These are phyloP conservation scores for Acanthamoeba lugdunensis DNA, from an alignment of 208 protist species.

Conservation along the genomic window DNA sequence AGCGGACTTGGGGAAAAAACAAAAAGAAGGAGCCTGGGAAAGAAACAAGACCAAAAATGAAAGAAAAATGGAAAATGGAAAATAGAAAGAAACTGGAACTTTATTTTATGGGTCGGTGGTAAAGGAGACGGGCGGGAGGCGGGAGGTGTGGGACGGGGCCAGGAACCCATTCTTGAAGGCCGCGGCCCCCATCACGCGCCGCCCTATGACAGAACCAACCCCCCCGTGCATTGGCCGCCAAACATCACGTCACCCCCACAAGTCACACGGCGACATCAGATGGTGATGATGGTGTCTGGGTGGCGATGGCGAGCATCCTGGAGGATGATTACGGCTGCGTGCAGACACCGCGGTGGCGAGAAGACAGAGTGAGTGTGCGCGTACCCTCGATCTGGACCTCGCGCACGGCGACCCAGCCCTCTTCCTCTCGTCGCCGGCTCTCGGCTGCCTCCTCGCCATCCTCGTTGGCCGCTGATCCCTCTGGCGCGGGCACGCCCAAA, in stretches of 20 bases:
- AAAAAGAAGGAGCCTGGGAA: constrained; percentile 1
- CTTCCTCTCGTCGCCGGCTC: background rate
- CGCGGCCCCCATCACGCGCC: background rate
- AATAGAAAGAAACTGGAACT: background rate
- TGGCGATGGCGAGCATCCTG: background rate
- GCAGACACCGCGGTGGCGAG: background rate
- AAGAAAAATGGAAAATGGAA: constrained; percentile 1
- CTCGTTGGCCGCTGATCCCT: background rate
- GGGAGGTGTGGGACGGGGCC: background rate
- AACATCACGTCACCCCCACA: background rate
- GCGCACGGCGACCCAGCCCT: background rate
- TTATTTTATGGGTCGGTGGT: too few species aligned
- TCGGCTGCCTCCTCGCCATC: background rate
- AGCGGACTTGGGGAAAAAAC: constrained; percentile 28
- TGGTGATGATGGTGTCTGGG: too few species aligned
- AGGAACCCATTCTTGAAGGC: constrained; percentile 18
- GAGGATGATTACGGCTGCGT: background rate
- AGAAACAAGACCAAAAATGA: background rate
- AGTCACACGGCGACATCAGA: too few species aligned
- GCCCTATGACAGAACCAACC: background rate
- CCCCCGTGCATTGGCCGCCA: too few species aligned
- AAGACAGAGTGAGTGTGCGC: background rate
- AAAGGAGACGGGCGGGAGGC: background rate
- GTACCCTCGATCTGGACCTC: constrained; percentile 8
- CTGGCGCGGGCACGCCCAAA: background rate